Evolutionary conservation across 768 basidiomycete species (phyloP).

Genomic region (Gyrodon lividus): DNA sequence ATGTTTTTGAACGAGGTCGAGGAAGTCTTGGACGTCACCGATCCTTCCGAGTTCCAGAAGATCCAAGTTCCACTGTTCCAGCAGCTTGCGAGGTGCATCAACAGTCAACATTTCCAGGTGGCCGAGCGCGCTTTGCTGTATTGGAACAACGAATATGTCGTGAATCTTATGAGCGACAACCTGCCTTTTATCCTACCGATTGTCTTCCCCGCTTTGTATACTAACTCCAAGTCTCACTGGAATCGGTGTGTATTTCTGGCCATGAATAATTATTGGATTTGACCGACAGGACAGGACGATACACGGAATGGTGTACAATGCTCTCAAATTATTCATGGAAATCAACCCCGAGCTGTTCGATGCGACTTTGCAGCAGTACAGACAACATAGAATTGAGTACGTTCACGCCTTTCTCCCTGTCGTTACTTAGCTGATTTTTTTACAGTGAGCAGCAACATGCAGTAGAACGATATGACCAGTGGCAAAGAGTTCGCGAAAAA

Average conservation of each 20-base stretch:
- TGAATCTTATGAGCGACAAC: conserved; percentile 99
- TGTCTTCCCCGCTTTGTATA: conserved; percentile 94
- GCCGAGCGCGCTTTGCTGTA: conserved; percentile 95
- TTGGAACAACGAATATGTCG: conserved; percentile 99
- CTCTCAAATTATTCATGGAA: conserved; percentile 98
- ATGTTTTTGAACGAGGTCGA: conserved; percentile 99
- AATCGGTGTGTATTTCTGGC: conserved; percentile 69
- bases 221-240: conserved; percentile 97
- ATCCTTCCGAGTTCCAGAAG: conserved; percentile 94
- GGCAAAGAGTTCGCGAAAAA: conserved; percentile 80
- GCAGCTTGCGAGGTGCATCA: conserved; percentile 95
- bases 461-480: conserved; percentile 81
- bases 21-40: conserved; percentile 97
- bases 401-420: conserved; percentile 33
- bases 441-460: conserved; percentile 85
- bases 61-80: conserved; percentile 90
- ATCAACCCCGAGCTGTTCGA: conserved; percentile 97
- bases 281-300: conserved; percentile 67
- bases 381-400: conserved; percentile 80
- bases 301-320: conserved; percentile 99
- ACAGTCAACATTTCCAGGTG: conserved; percentile 99
- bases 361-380: conserved; percentile 90
- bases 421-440: conserved; percentile 2
- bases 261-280: not conserved
- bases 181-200: conserved; percentile 85